Evolutionary conservation across 208 protist species (phyloP).

Genomic region (Lotmaria passim): DNA sequence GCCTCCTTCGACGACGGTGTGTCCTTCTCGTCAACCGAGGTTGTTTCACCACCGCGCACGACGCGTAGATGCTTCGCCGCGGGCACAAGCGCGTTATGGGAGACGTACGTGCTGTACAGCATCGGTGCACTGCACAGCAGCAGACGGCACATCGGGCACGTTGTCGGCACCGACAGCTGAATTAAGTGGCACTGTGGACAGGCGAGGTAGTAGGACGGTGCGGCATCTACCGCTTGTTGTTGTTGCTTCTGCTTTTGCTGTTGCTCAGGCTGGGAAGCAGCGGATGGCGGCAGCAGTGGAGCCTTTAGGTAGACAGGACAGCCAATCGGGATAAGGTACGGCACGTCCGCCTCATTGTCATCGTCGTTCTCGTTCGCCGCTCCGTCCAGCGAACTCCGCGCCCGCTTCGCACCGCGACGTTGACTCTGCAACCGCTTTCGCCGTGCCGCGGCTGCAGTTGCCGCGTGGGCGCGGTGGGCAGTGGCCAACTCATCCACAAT

Average conservation of each 20-base stretch:
- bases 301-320: slow-evolving; percentile 61
- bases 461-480: slow-evolving; percentile 18
- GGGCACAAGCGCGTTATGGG: slow-evolving; percentile 66
- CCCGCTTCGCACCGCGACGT: slow-evolving; percentile 9
- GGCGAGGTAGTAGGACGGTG: slow-evolving; percentile 38
- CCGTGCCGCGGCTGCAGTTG: background rate
- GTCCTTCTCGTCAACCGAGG: background rate
- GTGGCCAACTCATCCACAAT: slow-evolving; percentile 58
- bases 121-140: slow-evolving; percentile 73
- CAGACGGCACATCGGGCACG: slow-evolving; percentile 77
- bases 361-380: slow-evolving; percentile 1
- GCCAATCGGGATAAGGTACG: slow-evolving; percentile 62
- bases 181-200: slow-evolving; percentile 84
- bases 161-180: slow-evolving; percentile 73
- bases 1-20: background rate
- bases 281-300: background rate
- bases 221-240: background rate
- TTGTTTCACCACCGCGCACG: background rate
- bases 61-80: slow-evolving; percentile 26
- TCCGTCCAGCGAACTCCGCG: background rate
- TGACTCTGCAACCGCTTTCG: slow-evolving; percentile 2
- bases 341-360: slow-evolving; percentile 6
- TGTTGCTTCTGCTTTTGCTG: background rate
- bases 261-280: background rate
- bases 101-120: slow-evolving; percentile 67